These are phyloP conservation scores for Jacaranda copaia DNA, from an alignment of 257 asterid species.

Conservation along the genomic window DNA sequence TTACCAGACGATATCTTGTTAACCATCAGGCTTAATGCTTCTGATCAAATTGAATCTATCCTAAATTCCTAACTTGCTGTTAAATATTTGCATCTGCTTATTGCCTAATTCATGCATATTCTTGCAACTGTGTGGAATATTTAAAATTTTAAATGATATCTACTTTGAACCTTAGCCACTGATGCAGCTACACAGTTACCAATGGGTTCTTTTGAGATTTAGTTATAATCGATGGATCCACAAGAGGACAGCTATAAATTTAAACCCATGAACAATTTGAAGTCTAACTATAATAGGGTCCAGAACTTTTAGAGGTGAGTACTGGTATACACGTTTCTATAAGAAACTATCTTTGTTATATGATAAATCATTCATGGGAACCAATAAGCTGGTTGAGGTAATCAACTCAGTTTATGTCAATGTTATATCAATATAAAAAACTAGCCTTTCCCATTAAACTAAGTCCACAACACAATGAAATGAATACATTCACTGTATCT, in stretches of 20 bases:
- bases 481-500: not conserved
- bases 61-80: slow-evolving; percentile 11
- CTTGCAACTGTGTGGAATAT: slow-evolving; percentile 7
- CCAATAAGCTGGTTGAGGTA: not conserved
- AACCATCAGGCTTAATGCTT: not conserved
- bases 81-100: slow-evolving; percentile 13
- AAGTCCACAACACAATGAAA: not conserved
- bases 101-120: slow-evolving; percentile 14
- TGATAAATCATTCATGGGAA: not conserved
- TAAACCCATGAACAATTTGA: slow-evolving; percentile 12
- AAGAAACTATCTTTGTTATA: not conserved
- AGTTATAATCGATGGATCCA: slow-evolving; percentile 19
- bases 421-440: not conserved
- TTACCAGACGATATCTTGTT: not conserved
- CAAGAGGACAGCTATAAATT: not conserved
- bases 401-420: not conserved
- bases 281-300: not conserved
- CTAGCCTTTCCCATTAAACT: not conserved
- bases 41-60: slow-evolving; percentile 22
- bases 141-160: not conserved
- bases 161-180: not conserved
- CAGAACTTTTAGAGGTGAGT: not conserved
- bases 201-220: not conserved
- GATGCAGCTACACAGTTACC: slow-evolving; percentile 20
- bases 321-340: not conserved